These are phyloP conservation scores for Aphanomyces cochlioides DNA, from an alignment of 352 stramenopile species.

Conservation along the genomic window DNA sequence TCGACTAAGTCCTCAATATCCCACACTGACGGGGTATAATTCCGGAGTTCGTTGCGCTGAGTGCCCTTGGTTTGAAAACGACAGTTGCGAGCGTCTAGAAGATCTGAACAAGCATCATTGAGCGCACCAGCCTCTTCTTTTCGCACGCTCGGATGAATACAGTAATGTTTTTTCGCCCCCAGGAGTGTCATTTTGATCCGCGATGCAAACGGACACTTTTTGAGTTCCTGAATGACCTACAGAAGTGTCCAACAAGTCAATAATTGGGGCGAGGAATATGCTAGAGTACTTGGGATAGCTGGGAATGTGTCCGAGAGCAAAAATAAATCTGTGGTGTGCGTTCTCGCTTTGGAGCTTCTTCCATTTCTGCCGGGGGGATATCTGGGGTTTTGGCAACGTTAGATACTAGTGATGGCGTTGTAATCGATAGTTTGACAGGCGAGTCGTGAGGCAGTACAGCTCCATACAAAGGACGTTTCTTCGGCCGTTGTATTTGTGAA, in stretches of 20 bases:
- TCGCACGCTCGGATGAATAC: conserved; percentile 60
- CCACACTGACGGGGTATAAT: conserved; percentile 60
- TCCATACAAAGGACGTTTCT: neutral
- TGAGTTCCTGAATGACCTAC: conserved; percentile 31
- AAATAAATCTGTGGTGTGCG: conserved; percentile 75
- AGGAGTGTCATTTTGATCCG: conserved; percentile 75
- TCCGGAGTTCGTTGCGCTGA: conserved; percentile 43
- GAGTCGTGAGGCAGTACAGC: neutral
- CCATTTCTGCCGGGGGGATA: neutral
- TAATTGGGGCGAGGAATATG: too few species aligned
- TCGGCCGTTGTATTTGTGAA: conserved; percentile 1
- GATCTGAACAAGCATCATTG: conserved; percentile 71
- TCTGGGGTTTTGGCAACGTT: too few species aligned
- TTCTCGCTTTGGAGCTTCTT: conserved; percentile 3
- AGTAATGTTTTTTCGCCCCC: conserved; percentile 75
- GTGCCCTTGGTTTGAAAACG: conserved; percentile 34
- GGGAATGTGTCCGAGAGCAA: conserved; percentile 84
- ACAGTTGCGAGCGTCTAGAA: conserved; percentile 55
- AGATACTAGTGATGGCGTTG: neutral
- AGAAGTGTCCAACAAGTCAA: neutral
- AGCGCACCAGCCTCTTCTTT: conserved; percentile 54
- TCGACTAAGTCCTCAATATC: conserved; percentile 81
- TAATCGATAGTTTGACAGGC: neutral
- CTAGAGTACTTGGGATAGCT: conserved; percentile 62
- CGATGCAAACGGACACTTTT: conserved; percentile 34